Evolutionary conservation across 176 grass and related monocot species (phyloP), one percentile per base, ranked within the genome.

Genomic region (Ensete glaucum): DNA sequence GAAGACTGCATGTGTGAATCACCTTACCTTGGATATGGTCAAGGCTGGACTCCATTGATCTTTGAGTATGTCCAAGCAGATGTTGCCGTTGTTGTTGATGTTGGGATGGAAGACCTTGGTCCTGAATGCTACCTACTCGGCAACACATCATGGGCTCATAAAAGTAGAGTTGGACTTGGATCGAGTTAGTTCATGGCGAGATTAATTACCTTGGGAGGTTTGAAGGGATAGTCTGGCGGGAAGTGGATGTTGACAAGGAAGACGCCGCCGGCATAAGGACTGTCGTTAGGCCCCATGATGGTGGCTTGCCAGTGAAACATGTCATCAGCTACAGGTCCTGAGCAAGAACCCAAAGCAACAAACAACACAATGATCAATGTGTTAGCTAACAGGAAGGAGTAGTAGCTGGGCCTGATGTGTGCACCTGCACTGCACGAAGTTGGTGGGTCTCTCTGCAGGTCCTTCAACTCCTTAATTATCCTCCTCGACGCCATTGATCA

Each of bases 81-180:
- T 65, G 13, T 65, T 65, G 9, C 63, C 63, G 13, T 65, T 65
- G 63, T 13, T 65, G 63, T 65, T 65, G 63, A 65, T 65, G 63
- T 65, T 65, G 24, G 63, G 63, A 65, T 65, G 63, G 63, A 65
- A 65, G 63, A 65, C 63, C 63, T 65, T 65, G 10, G 63, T 65
- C 63, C 24, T 65, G 63, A 65, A 65, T 13, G 63, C 17, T 65
- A 65, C 63, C 63, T 65, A 60, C 57, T 65, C 12, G 9, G 9
- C 24, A 14, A 1, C 17, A 20, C 8, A 17, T 9, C 17, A n/a
- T n/a, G 17, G 7, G n/a, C 1, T 1, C 58, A 62, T 20, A n/a
- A 22, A 20, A 22, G 58, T n/a, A 62, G 8, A 23, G 9, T 10
- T 23, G 3, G 22, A 64, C 8, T 21, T 43, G 34, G 19, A 64